phyloP scores from a whole-genome alignment of 1,284 basidiomycete genomes.

The Ceratobasidium sp. region DNA sequence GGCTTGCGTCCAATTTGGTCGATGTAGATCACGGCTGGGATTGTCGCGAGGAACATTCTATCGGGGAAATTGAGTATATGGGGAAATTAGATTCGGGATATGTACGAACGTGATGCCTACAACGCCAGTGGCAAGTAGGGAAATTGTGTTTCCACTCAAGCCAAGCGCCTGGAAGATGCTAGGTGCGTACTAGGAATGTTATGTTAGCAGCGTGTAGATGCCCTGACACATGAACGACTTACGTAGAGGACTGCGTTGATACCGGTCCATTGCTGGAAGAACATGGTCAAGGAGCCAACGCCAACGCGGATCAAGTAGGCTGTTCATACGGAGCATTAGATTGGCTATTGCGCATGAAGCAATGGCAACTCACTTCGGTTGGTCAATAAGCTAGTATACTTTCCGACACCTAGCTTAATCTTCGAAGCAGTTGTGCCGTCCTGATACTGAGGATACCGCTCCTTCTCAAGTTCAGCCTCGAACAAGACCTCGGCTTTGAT shows the following conservation, averaged over 20 bases:
- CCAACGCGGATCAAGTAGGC: conserved; percentile 70
- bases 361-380: conserved; percentile 61
- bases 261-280: conserved; percentile 77
- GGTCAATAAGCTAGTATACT: conserved; percentile 68
- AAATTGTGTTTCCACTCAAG: conserved; percentile 68
- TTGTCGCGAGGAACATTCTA: conserved; percentile 79
- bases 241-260: conserved; percentile 50
- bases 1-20: conserved; percentile 78
- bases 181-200: conserved; percentile 40
- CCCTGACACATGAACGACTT: conserved; percentile 47
- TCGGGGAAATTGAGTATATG: background rate
- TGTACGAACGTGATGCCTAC: conserved; percentile 77
- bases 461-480: conserved; percentile 70
- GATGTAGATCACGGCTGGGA: conserved; percentile 78
- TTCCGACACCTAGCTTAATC: conserved; percentile 71
- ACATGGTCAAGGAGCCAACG: conserved; percentile 75
- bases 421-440: conserved; percentile 69
- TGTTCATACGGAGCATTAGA: conserved; percentile 52
- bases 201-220: background rate
- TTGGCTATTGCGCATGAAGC: background rate
- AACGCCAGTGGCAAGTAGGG: conserved; percentile 81
- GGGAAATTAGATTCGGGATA: conserved; percentile 50
- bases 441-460: conserved; percentile 73
- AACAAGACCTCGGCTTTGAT: conserved; percentile 83
- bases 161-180: conserved; percentile 71